Evolutionary conservation across 2,329 filamentous ascomycete genomes (phyloP).

Genomic region (Bisporella sp.): DNA sequence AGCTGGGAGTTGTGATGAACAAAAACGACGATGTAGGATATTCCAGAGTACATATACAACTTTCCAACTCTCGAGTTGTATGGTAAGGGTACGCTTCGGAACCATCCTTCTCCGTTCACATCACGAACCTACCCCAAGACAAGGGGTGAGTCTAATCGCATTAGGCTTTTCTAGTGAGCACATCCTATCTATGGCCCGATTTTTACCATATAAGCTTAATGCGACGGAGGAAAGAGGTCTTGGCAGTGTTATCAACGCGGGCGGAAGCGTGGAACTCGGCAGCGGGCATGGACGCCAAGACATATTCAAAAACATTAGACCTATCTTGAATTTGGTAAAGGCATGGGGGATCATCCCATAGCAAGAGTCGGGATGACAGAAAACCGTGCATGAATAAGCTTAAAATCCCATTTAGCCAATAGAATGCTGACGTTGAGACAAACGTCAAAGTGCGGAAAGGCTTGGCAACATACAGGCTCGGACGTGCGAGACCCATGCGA

Average conservation of each 20-base stretch:
- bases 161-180: conserved; percentile 10
- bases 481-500: conserved; percentile 17
- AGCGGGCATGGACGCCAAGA: conserved; percentile 10
- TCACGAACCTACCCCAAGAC: conserved; percentile 9
- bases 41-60: conserved; percentile 14
- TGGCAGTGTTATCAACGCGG: neutral
- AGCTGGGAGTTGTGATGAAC: conserved; percentile 16
- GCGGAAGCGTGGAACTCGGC: neutral
- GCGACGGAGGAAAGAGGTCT: neutral
- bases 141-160: conserved; percentile 13
- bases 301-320: conserved; percentile 8
- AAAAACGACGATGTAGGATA: conserved; percentile 5
- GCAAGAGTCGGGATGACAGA: conserved; percentile 11
- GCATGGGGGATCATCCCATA: conserved; percentile 13
- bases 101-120: conserved; percentile 15
- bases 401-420: conserved; percentile 17
- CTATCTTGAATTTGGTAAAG: conserved; percentile 14
- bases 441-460: conserved; percentile 8
- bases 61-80: conserved; percentile 3
- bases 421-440: conserved; percentile 3
- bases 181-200: conserved; percentile 3
- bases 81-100: conserved; percentile 14
- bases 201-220: conserved; percentile 15
- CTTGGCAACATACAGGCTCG: conserved; percentile 15
- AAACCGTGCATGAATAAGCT: conserved; percentile 13